Base-by-base conservation (phyloP, 768 basidiomycete genomes). In the Epithele typhae region DNA sequence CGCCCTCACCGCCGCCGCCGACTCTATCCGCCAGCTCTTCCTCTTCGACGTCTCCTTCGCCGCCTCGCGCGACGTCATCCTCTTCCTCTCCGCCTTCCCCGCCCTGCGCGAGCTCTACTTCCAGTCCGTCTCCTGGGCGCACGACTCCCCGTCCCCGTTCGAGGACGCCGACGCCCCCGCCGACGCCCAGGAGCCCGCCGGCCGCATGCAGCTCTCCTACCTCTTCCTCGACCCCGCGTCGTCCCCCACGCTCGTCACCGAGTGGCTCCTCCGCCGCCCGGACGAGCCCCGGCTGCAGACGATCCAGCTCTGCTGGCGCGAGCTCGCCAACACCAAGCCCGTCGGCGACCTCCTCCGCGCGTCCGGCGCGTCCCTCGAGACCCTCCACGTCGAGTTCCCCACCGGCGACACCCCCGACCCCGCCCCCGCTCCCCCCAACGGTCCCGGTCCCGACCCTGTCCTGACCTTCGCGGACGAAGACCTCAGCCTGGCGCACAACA, bases 231-330 rank as follows among this genome's bases (percentile, higher is more conserved):
- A 61, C 48, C 48, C 59, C 25, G 43, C 52, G 40, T 61, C 59
- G 11, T 61, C 59, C n/a, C 59, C 59, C 17, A 61, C 59, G 9
- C 50, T 61, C 21, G 59, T 61, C 25, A 61, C 59, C 17, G 59
- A 61, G 43, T 61, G 59, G 59, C 43, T 61, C 8, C 44, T 61
- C 34, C 53, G 53, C 34, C 59, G 58, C 37, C 59, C 59, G 4
- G 50, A 51, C 30, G 57, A 59, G 40, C 51, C 55, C 49, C 54
- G 25, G 22, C 54, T 61, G 42, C 52, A 58, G 25, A 53, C 55
- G 10, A 59, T 61, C 51, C 60, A 61, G 53, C 58, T 61, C 41
- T 61, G 60, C 53, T 61, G 60, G 60, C 49, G 60, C 32, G 60
- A 61, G 37, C 46, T 61, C 30, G 58, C 59, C 34, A 52, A 55